A percentile compares a stretch with the other conserved stretches of the same genome.
phyloP scores from a whole-genome alignment of 495 filamentous ascomycete genomes.

The Astrocystis sublimbata region DNA sequence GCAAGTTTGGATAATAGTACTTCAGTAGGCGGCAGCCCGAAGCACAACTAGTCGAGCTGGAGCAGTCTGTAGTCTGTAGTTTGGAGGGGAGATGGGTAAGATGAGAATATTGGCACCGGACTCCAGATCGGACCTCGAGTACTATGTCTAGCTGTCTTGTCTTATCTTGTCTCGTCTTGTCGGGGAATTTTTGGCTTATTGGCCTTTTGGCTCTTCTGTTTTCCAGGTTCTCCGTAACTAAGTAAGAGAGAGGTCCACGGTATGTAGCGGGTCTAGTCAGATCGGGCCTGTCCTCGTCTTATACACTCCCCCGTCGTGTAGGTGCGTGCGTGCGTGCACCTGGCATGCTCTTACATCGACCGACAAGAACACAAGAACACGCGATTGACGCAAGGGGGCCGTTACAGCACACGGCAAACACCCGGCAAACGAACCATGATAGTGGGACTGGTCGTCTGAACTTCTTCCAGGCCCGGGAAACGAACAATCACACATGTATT shows the following conservation, averaged over 20 bases:
- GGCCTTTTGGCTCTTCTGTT: not conserved
- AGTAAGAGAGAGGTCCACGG: too few relatives aligned
- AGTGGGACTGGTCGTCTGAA: not conserved
- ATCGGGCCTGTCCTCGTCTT: not conserved
- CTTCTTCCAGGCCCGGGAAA: not conserved
- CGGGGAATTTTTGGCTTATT: not conserved
- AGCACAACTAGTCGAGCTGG: too few relatives aligned
- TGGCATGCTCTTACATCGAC: not conserved
- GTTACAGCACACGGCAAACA: not conserved
- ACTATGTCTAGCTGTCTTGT: too few relatives aligned
- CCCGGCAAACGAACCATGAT: not conserved
- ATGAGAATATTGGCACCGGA: conserved; percentile 7
- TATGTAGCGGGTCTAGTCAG: conserved; percentile 9
- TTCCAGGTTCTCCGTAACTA: too few relatives aligned
- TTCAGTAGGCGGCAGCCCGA: too few relatives aligned
- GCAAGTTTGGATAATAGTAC: too few relatives aligned
- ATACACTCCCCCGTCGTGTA: not conserved
- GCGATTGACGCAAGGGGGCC: not conserved
- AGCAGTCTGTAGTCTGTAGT: not conserved
- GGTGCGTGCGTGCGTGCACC: too few relatives aligned
- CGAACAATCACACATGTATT: not conserved
- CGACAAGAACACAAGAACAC: not conserved
- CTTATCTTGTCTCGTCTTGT: too few relatives aligned
- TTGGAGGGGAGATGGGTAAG: not conserved
- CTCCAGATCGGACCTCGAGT: too few relatives aligned